phyloP scores from a whole-genome alignment of 805 yeast genomes.

The Yarrowia bubula region DNA sequence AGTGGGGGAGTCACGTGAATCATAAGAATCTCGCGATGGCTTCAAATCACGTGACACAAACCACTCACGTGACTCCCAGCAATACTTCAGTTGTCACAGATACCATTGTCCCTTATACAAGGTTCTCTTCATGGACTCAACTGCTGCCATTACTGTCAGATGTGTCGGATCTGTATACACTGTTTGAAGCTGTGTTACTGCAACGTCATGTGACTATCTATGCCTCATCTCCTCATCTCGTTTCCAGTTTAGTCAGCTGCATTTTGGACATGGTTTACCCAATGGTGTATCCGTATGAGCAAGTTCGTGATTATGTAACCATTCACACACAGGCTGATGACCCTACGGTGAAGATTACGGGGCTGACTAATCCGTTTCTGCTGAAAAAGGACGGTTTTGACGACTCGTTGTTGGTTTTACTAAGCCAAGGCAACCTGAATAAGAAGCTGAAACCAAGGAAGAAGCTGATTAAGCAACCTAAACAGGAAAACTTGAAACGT shows the following conservation, averaged over 20 bases:
- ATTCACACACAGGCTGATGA: constrained; percentile 31
- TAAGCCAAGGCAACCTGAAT: background rate
- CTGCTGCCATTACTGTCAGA: constrained; percentile 12
- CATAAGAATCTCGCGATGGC: background rate
- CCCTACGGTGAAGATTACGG: constrained; percentile 2
- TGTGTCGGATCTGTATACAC: constrained; percentile 31
- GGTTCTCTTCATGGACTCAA: constrained; percentile 15
- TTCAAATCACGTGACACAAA: constrained; percentile 1
- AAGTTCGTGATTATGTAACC: constrained; percentile 34
- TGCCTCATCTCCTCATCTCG: constrained; percentile 33
- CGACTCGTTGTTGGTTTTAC: background rate
- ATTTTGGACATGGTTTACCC: constrained; percentile 33
- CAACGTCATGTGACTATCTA: constrained; percentile 31
- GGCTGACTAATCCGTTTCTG: constrained; percentile 35
- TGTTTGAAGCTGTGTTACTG: constrained; percentile 33
- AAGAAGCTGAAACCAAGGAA: background rate
- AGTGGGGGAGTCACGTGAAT: background rate
- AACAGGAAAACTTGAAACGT: no score
- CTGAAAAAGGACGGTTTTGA: background rate
- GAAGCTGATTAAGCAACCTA: background rate
- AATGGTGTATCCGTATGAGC: constrained; percentile 28
- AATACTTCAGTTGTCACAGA: background rate
- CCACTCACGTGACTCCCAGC: background rate
- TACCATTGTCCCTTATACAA: background rate
- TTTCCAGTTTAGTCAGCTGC: constrained; percentile 31